phyloP scores from a whole-genome alignment of 495 filamentous ascomycete species.

The Endocarpon pusillum region DNA sequence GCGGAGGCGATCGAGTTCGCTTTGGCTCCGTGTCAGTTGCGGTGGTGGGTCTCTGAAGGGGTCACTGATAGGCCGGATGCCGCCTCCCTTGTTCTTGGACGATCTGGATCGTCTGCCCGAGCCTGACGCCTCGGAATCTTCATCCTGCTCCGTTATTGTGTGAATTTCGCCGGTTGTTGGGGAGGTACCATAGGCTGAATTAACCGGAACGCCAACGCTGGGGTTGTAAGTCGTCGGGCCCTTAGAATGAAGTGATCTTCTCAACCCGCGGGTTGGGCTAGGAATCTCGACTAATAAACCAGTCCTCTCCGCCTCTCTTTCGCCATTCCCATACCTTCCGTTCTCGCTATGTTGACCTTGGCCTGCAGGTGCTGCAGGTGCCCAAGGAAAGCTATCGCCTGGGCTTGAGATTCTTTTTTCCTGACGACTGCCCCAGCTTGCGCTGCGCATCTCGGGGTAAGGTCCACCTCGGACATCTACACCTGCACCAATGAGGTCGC shows the following conservation, averaged over 20 bases:
- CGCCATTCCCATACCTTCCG: background rate
- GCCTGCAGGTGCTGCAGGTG: constrained; percentile 9
- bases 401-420: constrained; percentile 1
- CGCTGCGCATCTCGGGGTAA: too few relatives aligned
- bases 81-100: background rate
- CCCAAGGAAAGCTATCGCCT: constrained; percentile 7
- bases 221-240: background rate
- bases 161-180: constrained; percentile 30
- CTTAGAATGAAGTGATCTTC: constrained; percentile 20
- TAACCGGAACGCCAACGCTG: background rate
- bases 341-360: background rate
- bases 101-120: constrained; percentile 11
- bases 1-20: constrained; percentile 8
- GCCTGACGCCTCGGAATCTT: constrained; percentile 30
- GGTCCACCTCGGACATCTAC: too few relatives aligned
- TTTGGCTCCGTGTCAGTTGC: background rate
- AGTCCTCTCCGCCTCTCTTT: constrained; percentile 31
- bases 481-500: background rate
- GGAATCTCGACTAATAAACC: constrained; percentile 37
- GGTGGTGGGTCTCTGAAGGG: constrained; percentile 16
- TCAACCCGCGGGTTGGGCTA: constrained; percentile 33
- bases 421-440: constrained; percentile 1
- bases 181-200: constrained; percentile 13
- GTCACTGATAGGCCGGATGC: constrained; percentile 11
- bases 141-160: constrained; percentile 58